These are phyloP conservation scores for Trichophyton simii DNA, from an alignment of 2,329 filamentous ascomycete genomes.

Conservation along the genomic window DNA sequence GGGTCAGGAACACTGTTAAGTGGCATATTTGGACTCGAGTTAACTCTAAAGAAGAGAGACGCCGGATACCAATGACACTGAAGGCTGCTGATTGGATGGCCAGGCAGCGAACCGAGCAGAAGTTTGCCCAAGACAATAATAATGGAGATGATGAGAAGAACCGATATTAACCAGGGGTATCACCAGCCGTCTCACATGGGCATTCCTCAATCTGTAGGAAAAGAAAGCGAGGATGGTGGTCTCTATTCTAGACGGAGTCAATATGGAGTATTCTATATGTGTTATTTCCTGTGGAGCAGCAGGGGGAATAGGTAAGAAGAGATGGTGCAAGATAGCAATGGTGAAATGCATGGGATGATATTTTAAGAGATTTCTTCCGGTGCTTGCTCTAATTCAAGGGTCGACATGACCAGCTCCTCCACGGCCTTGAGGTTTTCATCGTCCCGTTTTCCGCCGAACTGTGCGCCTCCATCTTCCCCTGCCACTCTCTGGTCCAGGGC, in stretches of 20 bases:
- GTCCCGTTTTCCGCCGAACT: slow-evolving; percentile 32
- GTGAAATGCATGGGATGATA: not conserved
- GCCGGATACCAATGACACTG: no score
- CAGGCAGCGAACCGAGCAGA: not conserved
- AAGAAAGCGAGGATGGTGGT: no score
- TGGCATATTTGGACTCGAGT: not conserved
- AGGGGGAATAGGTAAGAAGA: no score
- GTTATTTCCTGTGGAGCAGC: no score
- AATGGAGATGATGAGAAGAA: no score
- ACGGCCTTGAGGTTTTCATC: slow-evolving; percentile 38
- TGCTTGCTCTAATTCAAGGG: not conserved
- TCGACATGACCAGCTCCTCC: slow-evolving; percentile 38
- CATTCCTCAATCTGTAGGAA: no score
- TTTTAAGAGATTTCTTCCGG: not conserved
- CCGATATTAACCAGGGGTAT: no score
- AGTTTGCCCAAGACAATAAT: not conserved
- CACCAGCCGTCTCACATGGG: no score
- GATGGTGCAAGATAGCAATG: not conserved
- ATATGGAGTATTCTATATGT: no score
- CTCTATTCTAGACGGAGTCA: no score
- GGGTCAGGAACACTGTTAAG: not conserved
- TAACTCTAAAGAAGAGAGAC: not conserved
- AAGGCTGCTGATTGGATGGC: not conserved
- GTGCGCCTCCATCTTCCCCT: slow-evolving; percentile 44
- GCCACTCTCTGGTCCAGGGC: slow-evolving; percentile 67